Conservation (phyloP, 805 yeast species). For the Candida coquimbonensis region DNA sequence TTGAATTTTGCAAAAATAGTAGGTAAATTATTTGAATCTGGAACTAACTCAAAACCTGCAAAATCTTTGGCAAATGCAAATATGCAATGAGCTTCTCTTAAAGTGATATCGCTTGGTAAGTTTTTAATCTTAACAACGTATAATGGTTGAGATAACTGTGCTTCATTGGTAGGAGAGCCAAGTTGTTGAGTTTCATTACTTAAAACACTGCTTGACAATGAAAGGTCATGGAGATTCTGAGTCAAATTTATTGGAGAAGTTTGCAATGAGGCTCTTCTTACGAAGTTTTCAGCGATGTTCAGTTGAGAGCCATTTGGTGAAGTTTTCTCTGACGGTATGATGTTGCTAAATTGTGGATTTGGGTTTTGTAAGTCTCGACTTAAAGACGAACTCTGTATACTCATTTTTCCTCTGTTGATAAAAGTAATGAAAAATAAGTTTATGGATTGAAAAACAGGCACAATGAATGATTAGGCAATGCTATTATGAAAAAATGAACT, state of each 20-base stretch:
- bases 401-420: not conserved
- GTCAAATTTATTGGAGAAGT: conserved; percentile 20
- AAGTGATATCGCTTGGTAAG: conserved; percentile 55
- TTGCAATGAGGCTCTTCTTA: conserved; percentile 17
- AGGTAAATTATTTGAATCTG: conserved; percentile 27
- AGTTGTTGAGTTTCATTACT: conserved; percentile 2
- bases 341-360: conserved; percentile 9
- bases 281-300: conserved; percentile 7
- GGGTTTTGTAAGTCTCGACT: conserved; percentile 3
- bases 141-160: conserved; percentile 1
- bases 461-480: too few species aligned
- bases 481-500: too few species aligned
- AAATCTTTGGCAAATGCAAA: conserved; percentile 68
- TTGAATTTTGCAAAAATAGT: conserved; percentile 39
- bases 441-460: too few species aligned
- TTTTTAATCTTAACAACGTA: conserved; percentile 40
- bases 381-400: conserved; percentile 4
- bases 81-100: conserved; percentile 60
- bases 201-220: conserved; percentile 6
- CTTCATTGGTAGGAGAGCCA: conserved; percentile 1
- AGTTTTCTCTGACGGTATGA: conserved; percentile 14
- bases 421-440: too few species aligned
- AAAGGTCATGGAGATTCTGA: conserved; percentile 13
- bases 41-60: conserved; percentile 39
- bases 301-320: conserved; percentile 18